phyloP scores from a whole-genome alignment of 164 flowering plant species.

The Litsea cubeba region DNA sequence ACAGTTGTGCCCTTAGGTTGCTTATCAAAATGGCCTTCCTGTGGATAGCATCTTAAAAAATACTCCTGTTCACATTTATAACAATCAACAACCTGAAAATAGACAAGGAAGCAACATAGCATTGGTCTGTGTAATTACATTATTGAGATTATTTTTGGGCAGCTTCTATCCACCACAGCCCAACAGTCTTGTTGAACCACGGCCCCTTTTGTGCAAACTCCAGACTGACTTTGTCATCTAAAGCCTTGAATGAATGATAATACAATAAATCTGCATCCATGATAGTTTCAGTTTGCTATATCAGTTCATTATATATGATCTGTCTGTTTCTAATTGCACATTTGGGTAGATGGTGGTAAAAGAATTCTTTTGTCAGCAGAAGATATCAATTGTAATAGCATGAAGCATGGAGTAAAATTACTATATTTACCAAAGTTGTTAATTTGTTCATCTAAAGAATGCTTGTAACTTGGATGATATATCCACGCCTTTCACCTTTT shows the following conservation, averaged over 20 bases:
- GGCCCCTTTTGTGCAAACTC: not conserved
- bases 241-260: not conserved
- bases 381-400: not conserved
- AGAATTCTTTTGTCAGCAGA: not conserved
- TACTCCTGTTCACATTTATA: too few relatives aligned
- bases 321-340: not conserved
- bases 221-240: not conserved
- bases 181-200: not conserved
- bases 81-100: too few relatives aligned
- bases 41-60: not conserved
- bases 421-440: not conserved
- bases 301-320: not conserved
- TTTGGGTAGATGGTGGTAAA: not conserved
- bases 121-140: not conserved
- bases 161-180: too few relatives aligned
- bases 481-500: not conserved
- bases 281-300: not conserved
- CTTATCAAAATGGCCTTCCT: not conserved
- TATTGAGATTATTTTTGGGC: too few relatives aligned
- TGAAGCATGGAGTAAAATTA: not conserved
- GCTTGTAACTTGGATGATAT: not conserved
- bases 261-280: not conserved
- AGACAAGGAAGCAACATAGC: not conserved
- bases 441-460: not conserved
- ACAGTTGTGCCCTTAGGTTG: not conserved